Conservation (phyloP, 768 basidiomycete species). For the Pulveroboletus frians region DNA sequence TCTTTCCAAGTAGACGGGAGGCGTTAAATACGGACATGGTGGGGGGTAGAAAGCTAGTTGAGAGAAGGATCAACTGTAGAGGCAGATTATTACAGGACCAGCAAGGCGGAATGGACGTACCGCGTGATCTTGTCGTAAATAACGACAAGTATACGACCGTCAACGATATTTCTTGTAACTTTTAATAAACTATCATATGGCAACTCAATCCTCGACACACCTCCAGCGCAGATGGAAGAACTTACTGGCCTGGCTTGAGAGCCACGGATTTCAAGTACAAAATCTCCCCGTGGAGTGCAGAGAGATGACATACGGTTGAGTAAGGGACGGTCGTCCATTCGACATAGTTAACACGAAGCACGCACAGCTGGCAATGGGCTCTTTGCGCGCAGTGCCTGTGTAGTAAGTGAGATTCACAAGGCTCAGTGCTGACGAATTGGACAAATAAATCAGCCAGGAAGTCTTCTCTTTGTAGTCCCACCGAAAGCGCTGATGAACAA, state of each 20-base stretch:
- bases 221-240: constrained; percentile 36
- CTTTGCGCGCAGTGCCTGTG: constrained; percentile 43
- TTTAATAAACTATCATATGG: no score
- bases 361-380: constrained; percentile 61
- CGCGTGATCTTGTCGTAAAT: constrained; percentile 3
- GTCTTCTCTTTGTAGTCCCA: constrained; percentile 66
- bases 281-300: constrained; percentile 48
- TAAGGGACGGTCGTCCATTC: constrained; percentile 5
- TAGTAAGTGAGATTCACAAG: constrained; percentile 31
- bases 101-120: background rate
- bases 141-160: background rate
- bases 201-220: background rate
- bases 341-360: constrained; percentile 2
- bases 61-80: background rate
- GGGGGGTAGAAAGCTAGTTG: constrained; percentile 2
- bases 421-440: background rate
- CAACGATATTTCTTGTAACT: no score
- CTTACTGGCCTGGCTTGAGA: constrained; percentile 50
- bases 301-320: constrained; percentile 46
- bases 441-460: constrained; percentile 40
- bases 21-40: constrained; percentile 79
- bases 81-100: no score
- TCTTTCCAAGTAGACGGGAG: constrained; percentile 76
- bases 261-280: constrained; percentile 43
- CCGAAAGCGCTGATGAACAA: constrained; percentile 65